Base-by-base conservation (phyloP, 2,329 filamentous ascomycete species). In the Penicillium sp. region DNA sequence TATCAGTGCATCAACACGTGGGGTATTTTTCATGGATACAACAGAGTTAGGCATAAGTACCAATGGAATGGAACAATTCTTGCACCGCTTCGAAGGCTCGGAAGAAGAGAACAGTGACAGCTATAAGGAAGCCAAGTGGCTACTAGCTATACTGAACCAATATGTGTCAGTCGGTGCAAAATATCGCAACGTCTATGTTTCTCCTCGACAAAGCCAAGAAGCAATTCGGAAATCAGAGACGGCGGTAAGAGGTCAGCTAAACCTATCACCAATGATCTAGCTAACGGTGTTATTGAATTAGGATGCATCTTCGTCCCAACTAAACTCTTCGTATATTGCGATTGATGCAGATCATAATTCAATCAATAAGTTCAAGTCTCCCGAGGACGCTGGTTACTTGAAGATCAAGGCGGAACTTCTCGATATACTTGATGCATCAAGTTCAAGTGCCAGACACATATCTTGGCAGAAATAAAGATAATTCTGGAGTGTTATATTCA, bases 1-100 rank as follows among this genome's bases (percentile, higher is more conserved):
- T 8, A 59, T 62, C 37, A 52, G 13, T 16, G 13, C 48, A 7
- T 70, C 52, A 24, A 75, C 70, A 0, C 51, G 50, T 7, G 73
- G 69, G 11, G 67, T 75, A 19, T 52, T 68, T 5, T 76, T 76
- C 60, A 64, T 76, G 26, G 74, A 75, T 5, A 77, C 75, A 39
- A 73, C 72, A 0, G 72, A 77, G 52, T 60, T 68, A 21, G 73
- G 72, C 0, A 59, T 68, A 3, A 67, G 68, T 11, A 63, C 75
- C 0, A 65, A 68, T 16, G 68, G 74, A 10, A 68, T 75, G n/a
- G 62, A 67, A 24, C 51, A 60, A 39, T 50, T 69, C 16, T 68
- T 72, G 14, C 67, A 67, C 2, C 70, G 62, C 26, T 57, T 74
- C 4, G 56, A 68, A 7, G 68, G 68, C n/a, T 73, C 73, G 27